A percentile compares a stretch with the other conserved stretches of the same genome.
These are phyloP conservation scores for Drosera capensis DNA, from an alignment of 148 eudicot species.

Conservation along the genomic window DNA sequence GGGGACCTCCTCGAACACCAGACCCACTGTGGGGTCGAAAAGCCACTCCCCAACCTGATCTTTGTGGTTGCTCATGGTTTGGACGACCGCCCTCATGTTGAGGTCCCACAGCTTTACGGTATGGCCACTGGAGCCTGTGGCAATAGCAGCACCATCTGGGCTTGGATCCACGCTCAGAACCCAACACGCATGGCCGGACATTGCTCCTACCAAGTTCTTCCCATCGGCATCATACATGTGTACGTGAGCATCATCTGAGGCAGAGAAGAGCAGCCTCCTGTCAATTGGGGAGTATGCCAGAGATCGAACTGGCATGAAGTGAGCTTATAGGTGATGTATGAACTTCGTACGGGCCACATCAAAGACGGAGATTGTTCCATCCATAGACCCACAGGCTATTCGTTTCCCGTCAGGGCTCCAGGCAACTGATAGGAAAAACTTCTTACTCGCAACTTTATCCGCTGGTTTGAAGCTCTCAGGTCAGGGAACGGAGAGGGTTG, in stretches of 20 bases:
- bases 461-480: constrained; percentile 55
- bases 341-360: constrained; percentile 64
- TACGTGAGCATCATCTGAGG: constrained; percentile 70
- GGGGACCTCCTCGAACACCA: constrained; percentile 48
- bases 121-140: constrained; percentile 83
- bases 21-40: constrained; percentile 53
- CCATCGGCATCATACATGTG: constrained; percentile 83
- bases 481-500: constrained; percentile 67
- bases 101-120: constrained; percentile 91
- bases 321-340: constrained; percentile 85
- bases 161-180: constrained; percentile 75
- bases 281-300: constrained; percentile 58
- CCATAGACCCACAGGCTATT: constrained; percentile 90
- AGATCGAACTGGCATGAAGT: constrained; percentile 76
- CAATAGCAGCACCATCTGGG: constrained; percentile 77
- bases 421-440: constrained; percentile 87
- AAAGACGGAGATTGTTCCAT: constrained; percentile 78
- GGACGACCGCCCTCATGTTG: constrained; percentile 68
- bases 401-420: constrained; percentile 76
- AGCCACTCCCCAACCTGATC: constrained; percentile 97
- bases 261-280: constrained; percentile 62
- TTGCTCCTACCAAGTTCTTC: constrained; percentile 50
- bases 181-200: constrained; percentile 92
- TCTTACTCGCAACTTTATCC: constrained; percentile 58
- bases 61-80: constrained; percentile 59